Evolutionary conservation across 108 stramenopile genomes (phyloP), one percentile per base, ranked within the genome.

Genomic region (Discostella stelligeroides): DNA sequence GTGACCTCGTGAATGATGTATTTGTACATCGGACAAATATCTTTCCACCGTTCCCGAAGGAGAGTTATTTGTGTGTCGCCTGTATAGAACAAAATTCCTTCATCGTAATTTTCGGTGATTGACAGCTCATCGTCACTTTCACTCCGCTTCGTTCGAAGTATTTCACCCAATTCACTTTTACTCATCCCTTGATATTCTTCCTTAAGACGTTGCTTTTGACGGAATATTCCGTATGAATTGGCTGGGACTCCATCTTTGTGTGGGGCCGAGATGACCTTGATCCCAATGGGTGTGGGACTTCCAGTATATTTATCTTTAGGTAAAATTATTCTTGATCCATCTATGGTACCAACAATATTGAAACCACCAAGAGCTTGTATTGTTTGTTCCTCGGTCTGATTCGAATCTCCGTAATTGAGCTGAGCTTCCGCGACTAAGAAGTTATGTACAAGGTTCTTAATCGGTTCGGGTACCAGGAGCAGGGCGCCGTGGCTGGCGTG

Each of bases 11-110:
- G 85, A 8, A 85, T 85, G 41, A 82, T 58, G 37, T 76, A 60
- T 42, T 70, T 80, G 68, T 82, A 85, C 14, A 76, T 70, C 0
- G 82, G 80, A 37, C 83, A 63, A 10, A 85, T 83, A 15, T 81
- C 74, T 21, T 55, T 47, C 75, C 75, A 77, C 24, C 85, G 48
- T 30, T 79, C 74, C 37, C 80, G 50, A 7, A 85, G 75, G 23
- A 85, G 61, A 12, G 79, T 59, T 29, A 85, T 85, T 42, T 79
- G 80, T 4, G 85, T 85, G 34, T 85, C 85, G 6, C 85, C 85
- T 8, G 82, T 83, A 53, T 82, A 85, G 45, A 83, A 85, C 20
- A 85, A 20, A 14, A 85, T 29, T 4, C 85, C 85, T 45, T 85
- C 77, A 14, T 80, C 57, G 63, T 81, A 85, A 39, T 42, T 54